Percentiles rank a stretch among this genome's conserved stretches.
phyloP scores from a whole-genome alignment of 345 rosid species.

The Balakata baccata region DNA sequence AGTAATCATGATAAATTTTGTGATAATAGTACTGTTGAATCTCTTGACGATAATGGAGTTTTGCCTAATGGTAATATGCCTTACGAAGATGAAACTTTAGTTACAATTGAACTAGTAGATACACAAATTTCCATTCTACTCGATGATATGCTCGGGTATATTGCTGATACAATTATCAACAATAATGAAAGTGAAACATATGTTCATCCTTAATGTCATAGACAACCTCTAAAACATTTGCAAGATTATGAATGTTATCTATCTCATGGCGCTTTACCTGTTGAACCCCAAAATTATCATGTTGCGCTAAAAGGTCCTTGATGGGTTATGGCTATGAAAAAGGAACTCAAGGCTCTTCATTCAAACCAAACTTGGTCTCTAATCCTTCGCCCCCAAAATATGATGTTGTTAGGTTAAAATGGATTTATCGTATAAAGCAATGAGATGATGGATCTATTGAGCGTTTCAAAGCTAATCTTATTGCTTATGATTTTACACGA shows the following conservation, averaged over 20 bases:
- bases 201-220: not conserved
- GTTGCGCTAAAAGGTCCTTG: not conserved
- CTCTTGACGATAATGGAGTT: too few relatives aligned
- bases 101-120: too few relatives aligned
- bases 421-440: not conserved
- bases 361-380: not conserved
- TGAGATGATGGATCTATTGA: not conserved
- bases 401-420: not conserved
- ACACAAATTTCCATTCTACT: too few relatives aligned
- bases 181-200: not conserved
- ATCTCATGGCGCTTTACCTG: not conserved
- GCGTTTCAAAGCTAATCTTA: not conserved
- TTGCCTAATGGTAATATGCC: too few relatives aligned
- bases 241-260: not conserved
- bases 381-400: not conserved
- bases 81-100: too few relatives aligned
- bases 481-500: not conserved
- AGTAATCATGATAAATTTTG: too few relatives aligned
- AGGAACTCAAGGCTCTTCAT: not conserved
- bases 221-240: not conserved
- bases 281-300: not conserved
- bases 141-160: too few relatives aligned
- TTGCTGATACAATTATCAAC: not conserved
- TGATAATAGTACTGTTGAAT: too few relatives aligned
- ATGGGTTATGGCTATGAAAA: not conserved